Evolutionary conservation across 352 stramenopile genomes (phyloP).

Genomic region (Pythium utonaiense): DNA sequence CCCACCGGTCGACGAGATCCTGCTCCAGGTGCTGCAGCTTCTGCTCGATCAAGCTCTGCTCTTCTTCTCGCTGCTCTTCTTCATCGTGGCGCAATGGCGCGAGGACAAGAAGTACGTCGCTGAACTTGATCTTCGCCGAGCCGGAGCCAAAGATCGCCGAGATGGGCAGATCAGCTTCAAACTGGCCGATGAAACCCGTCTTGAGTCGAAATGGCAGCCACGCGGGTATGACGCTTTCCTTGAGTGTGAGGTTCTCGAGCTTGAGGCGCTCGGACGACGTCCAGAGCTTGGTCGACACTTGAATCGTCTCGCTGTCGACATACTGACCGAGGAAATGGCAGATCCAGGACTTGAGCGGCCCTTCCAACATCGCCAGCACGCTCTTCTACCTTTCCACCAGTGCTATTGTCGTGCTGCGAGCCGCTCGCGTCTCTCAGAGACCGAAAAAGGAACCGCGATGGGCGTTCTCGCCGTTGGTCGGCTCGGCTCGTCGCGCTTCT

Average conservation of each 20-base stretch:
- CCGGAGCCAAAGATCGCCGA: constrained; percentile 79
- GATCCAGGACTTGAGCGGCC: constrained; percentile 86
- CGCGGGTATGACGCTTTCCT: constrained; percentile 71
- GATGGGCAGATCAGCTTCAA: constrained; percentile 82
- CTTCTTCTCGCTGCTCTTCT: constrained; percentile 57
- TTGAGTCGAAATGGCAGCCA: constrained; percentile 87
- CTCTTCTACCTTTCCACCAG: not conserved
- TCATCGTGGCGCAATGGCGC: constrained; percentile 70
- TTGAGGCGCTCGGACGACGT: constrained; percentile 84
- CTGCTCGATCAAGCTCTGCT: constrained; percentile 47
- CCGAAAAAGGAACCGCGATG: not conserved
- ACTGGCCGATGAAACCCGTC: constrained; percentile 81
- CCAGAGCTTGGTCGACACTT: constrained; percentile 86
- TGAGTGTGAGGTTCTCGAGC: constrained; percentile 85
- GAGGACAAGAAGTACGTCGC: constrained; percentile 81
- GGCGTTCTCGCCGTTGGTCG: not conserved
- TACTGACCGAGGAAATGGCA: constrained; percentile 83
- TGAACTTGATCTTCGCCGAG: constrained; percentile 85
- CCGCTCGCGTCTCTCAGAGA: not conserved
- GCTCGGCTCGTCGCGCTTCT: not conserved
- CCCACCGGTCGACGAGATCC: constrained; percentile 79
- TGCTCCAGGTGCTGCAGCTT: constrained; percentile 73
- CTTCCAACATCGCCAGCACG: constrained; percentile 67
- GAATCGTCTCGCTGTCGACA: constrained; percentile 82
- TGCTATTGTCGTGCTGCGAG: not conserved